A percentile compares a stretch with the other conserved stretches of the same genome.
phyloP scores from a whole-genome alignment of 345 rosid genomes.

The Excoecaria agallocha region DNA sequence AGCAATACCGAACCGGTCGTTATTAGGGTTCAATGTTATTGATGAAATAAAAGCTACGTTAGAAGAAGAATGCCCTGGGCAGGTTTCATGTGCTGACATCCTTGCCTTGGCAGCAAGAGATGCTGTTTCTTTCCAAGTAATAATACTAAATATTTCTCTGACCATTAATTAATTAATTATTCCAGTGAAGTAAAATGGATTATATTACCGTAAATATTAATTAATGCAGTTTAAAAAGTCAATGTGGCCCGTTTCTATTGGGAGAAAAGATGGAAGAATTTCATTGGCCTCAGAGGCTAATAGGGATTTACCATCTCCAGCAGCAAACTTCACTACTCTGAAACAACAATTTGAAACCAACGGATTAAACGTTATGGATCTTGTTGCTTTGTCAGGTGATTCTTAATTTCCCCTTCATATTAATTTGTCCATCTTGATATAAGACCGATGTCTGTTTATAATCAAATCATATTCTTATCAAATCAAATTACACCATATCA shows the following conservation, averaged over 20 bases:
- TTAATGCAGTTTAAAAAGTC: slow-evolving; percentile 35
- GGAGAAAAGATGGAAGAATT: slow-evolving; percentile 58
- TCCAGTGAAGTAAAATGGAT: too few species aligned
- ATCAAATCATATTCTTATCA: too few species aligned
- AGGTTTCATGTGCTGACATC: slow-evolving; percentile 63
- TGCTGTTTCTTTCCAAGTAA: slow-evolving; percentile 53
- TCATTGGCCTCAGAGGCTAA: slow-evolving; percentile 42
- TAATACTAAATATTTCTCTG: slow-evolving; percentile 9
- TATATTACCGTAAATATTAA: background rate
- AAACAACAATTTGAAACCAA: slow-evolving; percentile 29
- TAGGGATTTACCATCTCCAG: slow-evolving; percentile 49
- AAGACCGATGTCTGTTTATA: too few species aligned
- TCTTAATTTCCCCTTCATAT: background rate
- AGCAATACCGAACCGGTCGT: slow-evolving; percentile 47
- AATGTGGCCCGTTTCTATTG: slow-evolving; percentile 52
- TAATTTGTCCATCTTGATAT: too few species aligned
- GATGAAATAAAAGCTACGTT: slow-evolving; percentile 50
- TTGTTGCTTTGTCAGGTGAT: slow-evolving; percentile 57
- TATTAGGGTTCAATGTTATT: slow-evolving; percentile 50
- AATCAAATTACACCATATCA: too few species aligned
- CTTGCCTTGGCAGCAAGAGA: slow-evolving; percentile 59
- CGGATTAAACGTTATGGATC: slow-evolving; percentile 43
- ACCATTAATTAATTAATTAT: too few species aligned
- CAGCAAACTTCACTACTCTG: slow-evolving; percentile 40
- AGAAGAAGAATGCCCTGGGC: slow-evolving; percentile 47